A percentile compares a stretch with the other conserved stretches of the same genome.
These are phyloP conservation scores for Kluyveromyces siamensis DNA, from an alignment of 805 yeast genomes.

Conservation along the genomic window DNA sequence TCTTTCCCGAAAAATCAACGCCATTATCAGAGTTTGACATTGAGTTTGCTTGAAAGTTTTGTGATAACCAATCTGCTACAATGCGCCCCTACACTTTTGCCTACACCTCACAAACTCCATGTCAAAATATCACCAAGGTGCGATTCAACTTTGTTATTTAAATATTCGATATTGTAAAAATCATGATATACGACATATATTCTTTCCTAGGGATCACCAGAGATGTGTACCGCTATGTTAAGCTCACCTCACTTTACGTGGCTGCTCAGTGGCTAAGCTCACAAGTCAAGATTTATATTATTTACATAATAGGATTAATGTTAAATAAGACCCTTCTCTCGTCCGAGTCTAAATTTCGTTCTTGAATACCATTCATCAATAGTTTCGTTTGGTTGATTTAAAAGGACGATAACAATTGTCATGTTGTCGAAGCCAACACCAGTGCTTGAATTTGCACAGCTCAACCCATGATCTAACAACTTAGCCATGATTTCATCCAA, in stretches of 20 bases:
- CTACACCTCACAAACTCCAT: no score
- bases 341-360: slow-evolving; percentile 37
- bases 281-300: background rate
- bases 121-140: no score
- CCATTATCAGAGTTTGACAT: background rate
- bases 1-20: background rate
- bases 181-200: no score
- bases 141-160: no score
- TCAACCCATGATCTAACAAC: slow-evolving; percentile 55
- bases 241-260: no score
- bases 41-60: background rate
- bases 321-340: slow-evolving; percentile 22
- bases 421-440: slow-evolving; percentile 80
- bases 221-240: no score
- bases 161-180: no score
- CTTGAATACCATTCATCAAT: slow-evolving; percentile 50
- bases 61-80: background rate
- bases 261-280: background rate
- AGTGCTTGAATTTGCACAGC: slow-evolving; percentile 62
- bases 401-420: slow-evolving; percentile 62
- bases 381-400: slow-evolving; percentile 38
- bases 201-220: no score
- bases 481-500: slow-evolving; percentile 51
- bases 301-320: background rate
- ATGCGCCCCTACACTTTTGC: background rate